These are phyloP conservation scores for Clathrospora elynae DNA, from an alignment of 2,329 filamentous ascomycete genomes.

Conservation along the genomic window DNA sequence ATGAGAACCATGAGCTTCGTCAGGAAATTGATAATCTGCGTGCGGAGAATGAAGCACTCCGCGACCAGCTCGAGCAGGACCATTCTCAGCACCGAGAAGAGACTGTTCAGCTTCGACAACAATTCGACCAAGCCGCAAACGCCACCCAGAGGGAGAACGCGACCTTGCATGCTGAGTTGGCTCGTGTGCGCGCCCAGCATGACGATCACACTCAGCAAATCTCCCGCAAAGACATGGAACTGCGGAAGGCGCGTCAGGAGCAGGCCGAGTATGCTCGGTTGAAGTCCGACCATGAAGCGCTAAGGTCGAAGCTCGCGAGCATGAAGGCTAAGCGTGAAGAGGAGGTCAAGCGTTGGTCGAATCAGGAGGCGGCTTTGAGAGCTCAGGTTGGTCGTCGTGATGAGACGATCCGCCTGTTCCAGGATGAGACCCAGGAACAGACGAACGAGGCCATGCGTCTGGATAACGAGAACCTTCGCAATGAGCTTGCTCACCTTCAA, in stretches of 20 bases:
- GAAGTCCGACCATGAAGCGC: constrained; percentile 69
- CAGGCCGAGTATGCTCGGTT: constrained; percentile 60
- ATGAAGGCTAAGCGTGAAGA: constrained; percentile 72
- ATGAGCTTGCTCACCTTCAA: constrained; percentile 45
- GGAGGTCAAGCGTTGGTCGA: constrained; percentile 42
- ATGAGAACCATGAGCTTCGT: constrained; percentile 46
- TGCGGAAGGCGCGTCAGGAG: constrained; percentile 45
- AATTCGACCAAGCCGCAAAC: constrained; percentile 42
- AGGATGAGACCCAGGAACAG: constrained; percentile 45
- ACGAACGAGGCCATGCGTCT: constrained; percentile 48
- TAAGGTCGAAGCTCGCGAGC: constrained; percentile 75
- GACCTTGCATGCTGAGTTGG: constrained; percentile 41
- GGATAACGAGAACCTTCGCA: constrained; percentile 50
- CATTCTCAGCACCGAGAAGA: constrained; percentile 43
- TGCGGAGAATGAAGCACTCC: constrained; percentile 43
- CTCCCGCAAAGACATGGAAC: constrained; percentile 40
- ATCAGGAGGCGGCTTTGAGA: constrained; percentile 41
- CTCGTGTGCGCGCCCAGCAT: constrained; percentile 39
- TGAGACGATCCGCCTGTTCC: constrained; percentile 48
- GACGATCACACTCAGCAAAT: constrained; percentile 47
- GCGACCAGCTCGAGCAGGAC: constrained; percentile 41
- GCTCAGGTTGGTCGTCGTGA: constrained; percentile 44
- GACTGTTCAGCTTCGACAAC: constrained; percentile 41
- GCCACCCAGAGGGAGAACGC: constrained; percentile 43
- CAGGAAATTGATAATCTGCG: constrained; percentile 44